Evolutionary conservation across 2,329 filamentous ascomycete genomes (phyloP).

Genomic region (Scorias spongiosa): DNA sequence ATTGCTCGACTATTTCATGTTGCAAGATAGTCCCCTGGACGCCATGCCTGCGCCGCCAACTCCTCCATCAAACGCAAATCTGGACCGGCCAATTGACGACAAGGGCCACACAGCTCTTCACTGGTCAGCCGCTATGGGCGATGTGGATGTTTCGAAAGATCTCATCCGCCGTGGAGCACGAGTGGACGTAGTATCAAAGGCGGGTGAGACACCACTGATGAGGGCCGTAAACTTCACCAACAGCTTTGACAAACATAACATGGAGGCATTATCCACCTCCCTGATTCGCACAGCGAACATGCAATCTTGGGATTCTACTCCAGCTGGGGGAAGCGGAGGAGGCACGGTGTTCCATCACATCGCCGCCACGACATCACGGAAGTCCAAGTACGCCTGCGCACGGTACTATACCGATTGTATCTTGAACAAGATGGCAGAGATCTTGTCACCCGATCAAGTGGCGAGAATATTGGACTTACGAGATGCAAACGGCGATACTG

Average conservation of each 20-base stretch:
- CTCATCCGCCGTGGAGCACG: slow-evolving; percentile 59
- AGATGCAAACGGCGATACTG: slow-evolving; percentile 80
- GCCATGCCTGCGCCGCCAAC: slow-evolving; percentile 55
- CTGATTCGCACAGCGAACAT: slow-evolving; percentile 68
- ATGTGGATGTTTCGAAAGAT: slow-evolving; percentile 79
- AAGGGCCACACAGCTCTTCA: slow-evolving; percentile 87
- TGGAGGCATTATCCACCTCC: slow-evolving; percentile 69
- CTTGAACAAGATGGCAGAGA: slow-evolving; percentile 70
- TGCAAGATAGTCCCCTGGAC: slow-evolving; percentile 35
- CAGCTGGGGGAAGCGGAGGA: slow-evolving; percentile 24
- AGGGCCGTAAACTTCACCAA: slow-evolving; percentile 92
- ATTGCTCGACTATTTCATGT: slow-evolving; percentile 89
- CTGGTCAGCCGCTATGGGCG: slow-evolving; percentile 96
- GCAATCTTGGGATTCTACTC: slow-evolving; percentile 48
- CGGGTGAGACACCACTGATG: slow-evolving; percentile 77
- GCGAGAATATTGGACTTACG: slow-evolving; percentile 66
- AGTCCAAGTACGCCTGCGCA: slow-evolving; percentile 75
- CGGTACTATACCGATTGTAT: slow-evolving; percentile 89
- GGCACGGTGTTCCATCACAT: slow-evolving; percentile 92
- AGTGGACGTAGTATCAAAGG: slow-evolving; percentile 48
- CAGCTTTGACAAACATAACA: slow-evolving; percentile 85
- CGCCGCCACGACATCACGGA: slow-evolving; percentile 70
- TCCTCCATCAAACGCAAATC: slow-evolving; percentile 72
- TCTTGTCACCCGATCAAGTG: slow-evolving; percentile 59
- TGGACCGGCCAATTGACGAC: slow-evolving; percentile 84